These are phyloP conservation scores for Daldinia sp. DNA, from an alignment of 2,329 filamentous ascomycete species.

Conservation along the genomic window DNA sequence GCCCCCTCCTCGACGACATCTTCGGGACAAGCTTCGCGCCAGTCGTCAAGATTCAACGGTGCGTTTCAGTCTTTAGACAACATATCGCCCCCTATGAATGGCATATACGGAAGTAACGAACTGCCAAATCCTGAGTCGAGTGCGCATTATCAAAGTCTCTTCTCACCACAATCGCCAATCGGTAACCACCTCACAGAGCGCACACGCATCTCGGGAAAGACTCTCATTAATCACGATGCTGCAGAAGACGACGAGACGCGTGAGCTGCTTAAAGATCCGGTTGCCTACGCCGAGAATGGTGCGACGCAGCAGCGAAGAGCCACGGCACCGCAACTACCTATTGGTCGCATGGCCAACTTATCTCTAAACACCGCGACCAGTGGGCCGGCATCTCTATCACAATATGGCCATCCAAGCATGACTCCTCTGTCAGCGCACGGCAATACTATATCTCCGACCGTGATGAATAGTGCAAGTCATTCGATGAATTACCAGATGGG, in stretches of 20 bases:
- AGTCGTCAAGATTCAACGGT: constrained; percentile 67
- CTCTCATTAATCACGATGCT: constrained; percentile 74
- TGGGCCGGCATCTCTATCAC: constrained; percentile 62
- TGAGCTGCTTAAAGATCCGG: constrained; percentile 74
- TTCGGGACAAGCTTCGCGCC: constrained; percentile 57
- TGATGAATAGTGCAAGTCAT: constrained; percentile 56
- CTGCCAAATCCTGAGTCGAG: constrained; percentile 65
- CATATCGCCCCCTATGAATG: constrained; percentile 67
- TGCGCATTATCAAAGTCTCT: constrained; percentile 67
- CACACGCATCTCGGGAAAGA: constrained; percentile 70
- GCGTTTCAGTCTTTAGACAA: constrained; percentile 69
- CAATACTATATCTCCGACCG: constrained; percentile 64
- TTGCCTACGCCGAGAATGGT: constrained; percentile 78
- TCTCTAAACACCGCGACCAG: constrained; percentile 74
- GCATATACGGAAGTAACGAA: constrained; percentile 63
- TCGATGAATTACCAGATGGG: constrained; percentile 63
- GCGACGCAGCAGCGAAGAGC: constrained; percentile 67
- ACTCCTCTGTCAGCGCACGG: constrained; percentile 52
- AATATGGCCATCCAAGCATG: constrained; percentile 51
- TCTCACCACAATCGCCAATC: constrained; percentile 77
- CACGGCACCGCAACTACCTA: constrained; percentile 76
- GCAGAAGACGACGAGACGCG: constrained; percentile 76
- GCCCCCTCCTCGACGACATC: constrained; percentile 54
- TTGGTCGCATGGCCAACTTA: constrained; percentile 72
- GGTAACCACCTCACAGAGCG: constrained; percentile 73